These are phyloP conservation scores for Solanum ahanhuiri DNA, from an alignment of 257 asterid genomes.

Conservation along the genomic window DNA sequence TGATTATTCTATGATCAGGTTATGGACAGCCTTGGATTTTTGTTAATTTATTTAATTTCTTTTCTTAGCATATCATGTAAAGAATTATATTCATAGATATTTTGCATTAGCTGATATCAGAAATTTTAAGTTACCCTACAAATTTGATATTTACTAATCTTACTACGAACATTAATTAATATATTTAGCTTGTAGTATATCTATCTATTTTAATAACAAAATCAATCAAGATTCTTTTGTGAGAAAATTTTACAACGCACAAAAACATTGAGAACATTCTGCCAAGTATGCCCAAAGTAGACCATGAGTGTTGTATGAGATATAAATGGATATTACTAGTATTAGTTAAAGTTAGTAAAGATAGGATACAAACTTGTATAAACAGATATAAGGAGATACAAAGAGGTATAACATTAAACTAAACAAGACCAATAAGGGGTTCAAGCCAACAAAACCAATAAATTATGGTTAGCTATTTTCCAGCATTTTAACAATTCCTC, in stretches of 20 bases:
- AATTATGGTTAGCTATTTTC: background rate
- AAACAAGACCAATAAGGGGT: background rate
- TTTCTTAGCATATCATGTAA: background rate
- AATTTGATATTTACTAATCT: background rate
- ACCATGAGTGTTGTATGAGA: background rate
- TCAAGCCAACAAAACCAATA: background rate
- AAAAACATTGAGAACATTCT: background rate
- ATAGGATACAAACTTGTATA: background rate
- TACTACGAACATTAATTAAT: background rate
- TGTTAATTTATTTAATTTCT: background rate
- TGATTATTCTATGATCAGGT: background rate
- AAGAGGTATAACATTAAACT: background rate
- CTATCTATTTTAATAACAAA: background rate
- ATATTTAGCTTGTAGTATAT: background rate
- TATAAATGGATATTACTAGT: background rate
- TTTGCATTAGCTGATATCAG: background rate
- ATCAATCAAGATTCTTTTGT: background rate
- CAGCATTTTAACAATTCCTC: background rate
- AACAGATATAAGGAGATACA: background rate
- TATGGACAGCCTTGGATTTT: background rate
- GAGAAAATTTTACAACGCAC: background rate
- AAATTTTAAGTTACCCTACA: background rate
- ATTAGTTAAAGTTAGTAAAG: background rate
- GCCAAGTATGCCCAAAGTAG: background rate
- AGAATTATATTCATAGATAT: background rate